Percentiles rank a stretch among this genome's conserved stretches.
These are phyloP conservation scores for Pseudogymnoascus sp. DNA, from an alignment of 2,329 filamentous ascomycete species.

Conservation along the genomic window DNA sequence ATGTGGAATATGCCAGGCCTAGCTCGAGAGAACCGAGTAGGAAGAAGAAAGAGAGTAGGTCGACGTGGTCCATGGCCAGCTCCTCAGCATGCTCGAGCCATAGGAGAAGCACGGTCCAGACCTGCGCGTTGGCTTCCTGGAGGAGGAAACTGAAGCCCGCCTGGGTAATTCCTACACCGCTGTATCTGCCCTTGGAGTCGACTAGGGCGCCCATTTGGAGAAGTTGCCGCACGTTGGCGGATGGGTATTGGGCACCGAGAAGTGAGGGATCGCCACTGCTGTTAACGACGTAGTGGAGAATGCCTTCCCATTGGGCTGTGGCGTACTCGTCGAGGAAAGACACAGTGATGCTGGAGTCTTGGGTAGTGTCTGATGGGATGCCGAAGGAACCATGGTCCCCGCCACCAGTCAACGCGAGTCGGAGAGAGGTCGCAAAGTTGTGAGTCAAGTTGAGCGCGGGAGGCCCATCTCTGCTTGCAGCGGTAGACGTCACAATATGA, in stretches of 20 bases:
- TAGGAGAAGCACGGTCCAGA: slow-evolving; percentile 89
- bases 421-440: slow-evolving; percentile 76
- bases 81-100: slow-evolving; percentile 80
- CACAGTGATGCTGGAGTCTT: slow-evolving; percentile 57
- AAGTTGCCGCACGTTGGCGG: slow-evolving; percentile 75
- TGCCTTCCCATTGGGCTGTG: slow-evolving; percentile 86
- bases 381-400: slow-evolving; percentile 85
- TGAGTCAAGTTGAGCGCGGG: slow-evolving; percentile 69
- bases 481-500: slow-evolving; percentile 71
- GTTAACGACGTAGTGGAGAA: slow-evolving; percentile 89
- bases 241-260: slow-evolving; percentile 47
- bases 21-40: slow-evolving; percentile 89
- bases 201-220: slow-evolving; percentile 77
- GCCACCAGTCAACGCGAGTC: slow-evolving; percentile 79
- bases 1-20: slow-evolving; percentile 82
- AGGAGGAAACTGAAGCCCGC: slow-evolving; percentile 90
- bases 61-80: slow-evolving; percentile 71
- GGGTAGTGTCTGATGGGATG: slow-evolving; percentile 63
- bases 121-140: slow-evolving; percentile 91
- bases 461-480: slow-evolving; percentile 51
- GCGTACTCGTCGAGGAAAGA: slow-evolving; percentile 78
- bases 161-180: slow-evolving; percentile 70
- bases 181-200: slow-evolving; percentile 40
- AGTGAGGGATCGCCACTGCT: slow-evolving; percentile 52
- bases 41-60: slow-evolving; percentile 93